Conservation (phyloP, 2,329 filamentous ascomycete genomes). For the Eutypella sp. region DNA sequence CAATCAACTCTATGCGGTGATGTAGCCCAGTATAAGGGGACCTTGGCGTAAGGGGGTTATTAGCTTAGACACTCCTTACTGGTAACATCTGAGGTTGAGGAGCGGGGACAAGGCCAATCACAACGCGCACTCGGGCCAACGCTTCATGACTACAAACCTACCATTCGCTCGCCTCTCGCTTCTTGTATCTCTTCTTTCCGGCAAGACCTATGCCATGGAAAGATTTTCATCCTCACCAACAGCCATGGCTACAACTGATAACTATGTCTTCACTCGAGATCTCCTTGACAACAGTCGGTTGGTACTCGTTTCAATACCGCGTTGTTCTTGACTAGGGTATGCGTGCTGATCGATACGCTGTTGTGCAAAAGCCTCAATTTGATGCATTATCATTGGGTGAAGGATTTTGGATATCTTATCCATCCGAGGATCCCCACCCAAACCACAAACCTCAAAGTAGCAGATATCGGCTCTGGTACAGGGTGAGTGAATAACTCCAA, state of each 20-base stretch:
- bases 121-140: background rate
- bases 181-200: background rate
- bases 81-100: too few species aligned
- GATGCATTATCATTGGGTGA: conserved; percentile 9
- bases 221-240: background rate
- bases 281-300: conserved; percentile 6
- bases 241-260: conserved; percentile 4
- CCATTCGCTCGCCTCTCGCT: background rate
- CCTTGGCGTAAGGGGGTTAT: too few species aligned
- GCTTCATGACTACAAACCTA: background rate
- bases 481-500: conserved; percentile 5
- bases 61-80: too few species aligned
- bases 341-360: background rate
- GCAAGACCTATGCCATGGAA: background rate
- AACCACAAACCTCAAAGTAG: conserved; percentile 7
- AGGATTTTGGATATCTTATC: conserved; percentile 11
- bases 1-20: too few species aligned
- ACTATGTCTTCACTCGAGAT: conserved; percentile 5
- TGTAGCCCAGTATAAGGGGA: too few species aligned
- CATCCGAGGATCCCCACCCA: conserved; percentile 13
- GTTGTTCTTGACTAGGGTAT: background rate
- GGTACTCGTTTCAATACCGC: background rate
- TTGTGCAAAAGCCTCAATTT: conserved; percentile 5
- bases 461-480: conserved; percentile 17
- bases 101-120: background rate